phyloP scores from a whole-genome alignment of 139 green algal genomes.

The Micractinium conductrix region DNA sequence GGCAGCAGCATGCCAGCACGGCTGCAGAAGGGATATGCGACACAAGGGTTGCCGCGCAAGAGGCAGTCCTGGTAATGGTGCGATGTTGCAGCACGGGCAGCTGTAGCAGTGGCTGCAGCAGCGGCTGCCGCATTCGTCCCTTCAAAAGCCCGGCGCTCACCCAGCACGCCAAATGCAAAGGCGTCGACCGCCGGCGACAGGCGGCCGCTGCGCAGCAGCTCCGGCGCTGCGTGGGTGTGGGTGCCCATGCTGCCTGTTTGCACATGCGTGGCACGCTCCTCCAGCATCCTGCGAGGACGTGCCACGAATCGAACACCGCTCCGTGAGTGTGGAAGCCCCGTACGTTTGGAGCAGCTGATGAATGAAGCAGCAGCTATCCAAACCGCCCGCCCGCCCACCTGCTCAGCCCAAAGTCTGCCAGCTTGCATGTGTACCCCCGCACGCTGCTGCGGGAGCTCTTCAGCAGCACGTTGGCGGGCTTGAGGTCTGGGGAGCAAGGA shows the following conservation, averaged over 20 bases:
- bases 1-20: not conserved
- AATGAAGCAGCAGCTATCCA: not conserved
- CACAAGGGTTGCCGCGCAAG: too few species aligned
- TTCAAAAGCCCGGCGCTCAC: not conserved
- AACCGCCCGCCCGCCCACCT: not conserved
- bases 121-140: not conserved
- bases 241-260: conserved; percentile 48
- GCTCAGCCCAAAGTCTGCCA: conserved; percentile 64
- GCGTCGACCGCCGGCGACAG: conserved; percentile 43
- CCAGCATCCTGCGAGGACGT: conserved; percentile 17
- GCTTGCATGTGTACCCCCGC: conserved; percentile 52
- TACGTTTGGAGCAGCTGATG: too few species aligned
- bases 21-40: too few species aligned
- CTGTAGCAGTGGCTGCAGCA: not conserved
- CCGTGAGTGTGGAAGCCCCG: too few species aligned
- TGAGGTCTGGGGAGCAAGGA: conserved; percentile 50
- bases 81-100: not conserved
- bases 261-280: conserved; percentile 1
- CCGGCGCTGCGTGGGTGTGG: conserved; percentile 57
- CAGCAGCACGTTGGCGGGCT: conserved; percentile 68
- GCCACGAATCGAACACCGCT: too few species aligned
- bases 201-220: conserved; percentile 40
- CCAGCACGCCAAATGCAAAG: conserved; percentile 53
- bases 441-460: conserved; percentile 48
- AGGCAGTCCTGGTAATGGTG: too few species aligned